Evolutionary conservation across 768 basidiomycete species (phyloP), one percentile per base, ranked within the genome.

Genomic region (Podaxis mareebaensis): DNA sequence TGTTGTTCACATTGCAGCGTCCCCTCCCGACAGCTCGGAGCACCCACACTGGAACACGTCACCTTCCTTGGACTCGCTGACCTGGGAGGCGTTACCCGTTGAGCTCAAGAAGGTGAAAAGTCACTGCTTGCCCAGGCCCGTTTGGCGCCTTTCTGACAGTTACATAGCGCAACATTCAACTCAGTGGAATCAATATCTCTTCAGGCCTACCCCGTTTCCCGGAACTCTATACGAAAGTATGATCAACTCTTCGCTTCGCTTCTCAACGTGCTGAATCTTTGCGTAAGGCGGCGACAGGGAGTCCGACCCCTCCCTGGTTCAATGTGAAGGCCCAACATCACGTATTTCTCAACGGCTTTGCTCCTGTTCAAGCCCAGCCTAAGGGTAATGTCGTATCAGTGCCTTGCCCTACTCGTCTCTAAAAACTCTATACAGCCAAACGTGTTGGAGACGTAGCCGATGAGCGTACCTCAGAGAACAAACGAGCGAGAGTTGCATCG

Each of bases 1-100:
- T 66, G 76, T 92, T 13, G 71, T 91, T 40, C 90, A 91, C 66
- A 72, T 92, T 51, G 84, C 88, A 1, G 81, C 84, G 11, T 77
- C 79, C 3, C 75, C 79, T 20, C 87, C 89, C 0, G 88, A 92
- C 67, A 67, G 72, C 6, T 76, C 86, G 3, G 74, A 78, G 65
- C 76, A 79, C 53, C 90, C 91, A 3, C 68, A 74, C 24, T 87
- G 79, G 70, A 92, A 92, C 70, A 75, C 72, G 5, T 69, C 72
- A 3, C 73, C 79, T 2, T 67, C 72, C 13, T 70, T 87, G 20
- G 88, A 90, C 69, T 70, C 70, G 15, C 73, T 84, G 11, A 80
- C 78, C 4, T 91, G 89, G 90, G 83, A 86, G 13, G 77, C 80
- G 3, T 71, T 92, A 3, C 85, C 89, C 0, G 36, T 60, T 3